A percentile compares a stretch with the other conserved stretches of the same genome.
Evolutionary conservation across 2,329 filamentous ascomycete genomes (phyloP).

Genomic region (Ophiostoma sp.): DNA sequence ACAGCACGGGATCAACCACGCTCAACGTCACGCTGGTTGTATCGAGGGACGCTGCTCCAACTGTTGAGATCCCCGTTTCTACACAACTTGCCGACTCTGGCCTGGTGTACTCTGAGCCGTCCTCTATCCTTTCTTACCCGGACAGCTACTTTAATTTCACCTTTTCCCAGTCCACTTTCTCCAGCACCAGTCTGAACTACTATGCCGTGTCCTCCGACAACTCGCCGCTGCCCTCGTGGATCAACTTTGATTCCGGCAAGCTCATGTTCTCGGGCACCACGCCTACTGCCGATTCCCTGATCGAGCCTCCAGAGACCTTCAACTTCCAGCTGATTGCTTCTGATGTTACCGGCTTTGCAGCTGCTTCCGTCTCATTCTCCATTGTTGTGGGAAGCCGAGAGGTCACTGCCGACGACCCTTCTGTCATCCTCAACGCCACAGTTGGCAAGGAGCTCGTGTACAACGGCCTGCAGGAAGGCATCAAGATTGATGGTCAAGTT

Average conservation of each 20-base stretch:
- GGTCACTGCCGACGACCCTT: slow-evolving; percentile 56
- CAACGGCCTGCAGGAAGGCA: slow-evolving; percentile 43
- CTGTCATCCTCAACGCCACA: slow-evolving; percentile 54
- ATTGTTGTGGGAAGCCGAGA: slow-evolving; percentile 67
- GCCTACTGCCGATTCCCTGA: slow-evolving; percentile 57
- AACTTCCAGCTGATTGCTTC: slow-evolving; percentile 70
- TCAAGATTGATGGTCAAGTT: slow-evolving; percentile 55
- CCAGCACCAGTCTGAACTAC: slow-evolving; percentile 56
- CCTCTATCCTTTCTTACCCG: slow-evolving; percentile 53
- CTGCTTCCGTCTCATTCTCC: slow-evolving; percentile 59
- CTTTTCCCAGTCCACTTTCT: slow-evolving; percentile 59
- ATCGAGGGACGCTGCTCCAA: slow-evolving; percentile 52
- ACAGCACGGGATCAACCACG: slow-evolving; percentile 56
- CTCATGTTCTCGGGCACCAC: slow-evolving; percentile 67
- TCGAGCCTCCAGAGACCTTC: slow-evolving; percentile 66
- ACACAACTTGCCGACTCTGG: slow-evolving; percentile 56
- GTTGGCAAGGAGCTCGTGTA: slow-evolving; percentile 50
- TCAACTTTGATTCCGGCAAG: slow-evolving; percentile 61
- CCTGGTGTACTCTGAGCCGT: slow-evolving; percentile 51
- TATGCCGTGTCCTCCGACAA: slow-evolving; percentile 72
- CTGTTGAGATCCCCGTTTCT: slow-evolving; percentile 51
- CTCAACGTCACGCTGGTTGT: slow-evolving; percentile 68
- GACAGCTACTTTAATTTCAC: slow-evolving; percentile 49
- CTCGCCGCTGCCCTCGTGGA: slow-evolving; percentile 80
- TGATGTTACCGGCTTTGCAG: slow-evolving; percentile 72